Evolutionary conservation across 176 grass and related monocot genomes (phyloP).

Genomic region (Hyparrhenia diplandra): DNA sequence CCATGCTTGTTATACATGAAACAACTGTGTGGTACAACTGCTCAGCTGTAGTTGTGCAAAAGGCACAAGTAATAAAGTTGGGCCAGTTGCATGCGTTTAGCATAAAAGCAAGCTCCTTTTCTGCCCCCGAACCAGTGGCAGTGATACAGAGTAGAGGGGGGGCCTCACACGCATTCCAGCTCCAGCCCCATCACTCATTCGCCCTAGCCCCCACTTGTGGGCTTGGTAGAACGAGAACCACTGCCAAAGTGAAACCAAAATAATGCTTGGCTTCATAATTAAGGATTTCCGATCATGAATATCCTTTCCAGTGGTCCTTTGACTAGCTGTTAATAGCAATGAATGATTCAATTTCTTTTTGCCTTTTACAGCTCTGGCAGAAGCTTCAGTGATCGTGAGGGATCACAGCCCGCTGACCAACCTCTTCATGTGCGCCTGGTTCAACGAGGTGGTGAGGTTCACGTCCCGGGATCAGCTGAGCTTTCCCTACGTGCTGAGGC

Average conservation of each 20-base stretch:
- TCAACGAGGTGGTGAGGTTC: slow-evolving; percentile 88
- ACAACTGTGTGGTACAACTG: neutral
- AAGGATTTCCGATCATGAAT: neutral
- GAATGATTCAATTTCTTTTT: neutral
- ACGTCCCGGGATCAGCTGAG: slow-evolving; percentile 90
- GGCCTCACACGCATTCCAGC: neutral
- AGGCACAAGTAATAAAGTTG: slow-evolving; percentile 45
- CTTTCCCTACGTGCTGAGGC: slow-evolving; percentile 75
- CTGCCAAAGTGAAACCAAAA: slow-evolving; percentile 4
- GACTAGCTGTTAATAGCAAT: neutral
- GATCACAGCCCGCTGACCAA: slow-evolving; percentile 67
- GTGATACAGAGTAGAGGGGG: slow-evolving; percentile 24
- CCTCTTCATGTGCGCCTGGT: slow-evolving; percentile 93
- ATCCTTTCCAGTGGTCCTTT: slow-evolving; percentile 35
- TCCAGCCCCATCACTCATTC: neutral
- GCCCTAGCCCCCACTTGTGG: neutral
- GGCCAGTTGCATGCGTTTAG: slow-evolving; percentile 34
- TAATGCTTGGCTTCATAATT: neutral
- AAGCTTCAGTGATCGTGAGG: slow-evolving; percentile 89
- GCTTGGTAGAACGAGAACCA: slow-evolving; percentile 14
- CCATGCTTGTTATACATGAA: slow-evolving; percentile 6
- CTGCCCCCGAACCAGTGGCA: slow-evolving; percentile 31
- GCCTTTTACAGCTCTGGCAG: slow-evolving; percentile 56
- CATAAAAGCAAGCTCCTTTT: slow-evolving; percentile 51
- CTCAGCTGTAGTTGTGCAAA: slow-evolving; percentile 35